A percentile compares a stretch with the other conserved stretches of the same genome.
Conservation (phyloP, 495 filamentous ascomycete species). For the Xylaria nigripes region DNA sequence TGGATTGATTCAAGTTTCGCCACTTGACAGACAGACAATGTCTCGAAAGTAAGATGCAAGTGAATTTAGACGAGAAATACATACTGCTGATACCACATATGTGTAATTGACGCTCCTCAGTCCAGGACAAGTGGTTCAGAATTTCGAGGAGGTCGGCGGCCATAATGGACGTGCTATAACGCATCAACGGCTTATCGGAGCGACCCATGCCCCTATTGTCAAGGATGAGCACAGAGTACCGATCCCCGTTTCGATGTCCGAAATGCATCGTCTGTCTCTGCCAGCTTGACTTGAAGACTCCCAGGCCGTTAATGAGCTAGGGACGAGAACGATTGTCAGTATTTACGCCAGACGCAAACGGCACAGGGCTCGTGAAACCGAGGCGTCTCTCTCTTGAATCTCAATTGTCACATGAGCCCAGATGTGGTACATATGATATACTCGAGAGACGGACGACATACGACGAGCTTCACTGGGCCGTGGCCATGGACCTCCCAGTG, state of each 20-base stretch:
- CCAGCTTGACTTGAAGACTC: constrained; percentile 53
- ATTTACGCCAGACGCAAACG: background rate
- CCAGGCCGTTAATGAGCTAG: constrained; percentile 61
- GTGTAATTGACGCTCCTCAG: constrained; percentile 46
- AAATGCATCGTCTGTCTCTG: constrained; percentile 72
- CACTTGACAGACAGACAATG: background rate
- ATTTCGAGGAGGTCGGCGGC: constrained; percentile 64
- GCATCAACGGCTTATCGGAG: constrained; percentile 62
- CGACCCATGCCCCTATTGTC: constrained; percentile 77
- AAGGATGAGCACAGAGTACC: constrained; percentile 63
- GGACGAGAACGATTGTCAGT: background rate
- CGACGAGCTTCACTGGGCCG: constrained; percentile 61
- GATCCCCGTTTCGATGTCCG: constrained; percentile 55
- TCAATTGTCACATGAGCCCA: no score
- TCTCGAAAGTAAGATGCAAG: background rate
- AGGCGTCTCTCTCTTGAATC: no score
- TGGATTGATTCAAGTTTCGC: no score
- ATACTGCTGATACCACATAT: constrained; percentile 52
- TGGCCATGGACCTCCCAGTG: constrained; percentile 72
- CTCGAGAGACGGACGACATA: constrained; percentile 35
- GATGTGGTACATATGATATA: background rate
- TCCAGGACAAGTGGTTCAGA: constrained; percentile 62
- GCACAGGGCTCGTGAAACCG: background rate
- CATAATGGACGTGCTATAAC: constrained; percentile 70
- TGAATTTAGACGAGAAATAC: background rate